Base-by-base conservation (phyloP, 169 alveolate genomes). In the Babesia bovis region DNA sequence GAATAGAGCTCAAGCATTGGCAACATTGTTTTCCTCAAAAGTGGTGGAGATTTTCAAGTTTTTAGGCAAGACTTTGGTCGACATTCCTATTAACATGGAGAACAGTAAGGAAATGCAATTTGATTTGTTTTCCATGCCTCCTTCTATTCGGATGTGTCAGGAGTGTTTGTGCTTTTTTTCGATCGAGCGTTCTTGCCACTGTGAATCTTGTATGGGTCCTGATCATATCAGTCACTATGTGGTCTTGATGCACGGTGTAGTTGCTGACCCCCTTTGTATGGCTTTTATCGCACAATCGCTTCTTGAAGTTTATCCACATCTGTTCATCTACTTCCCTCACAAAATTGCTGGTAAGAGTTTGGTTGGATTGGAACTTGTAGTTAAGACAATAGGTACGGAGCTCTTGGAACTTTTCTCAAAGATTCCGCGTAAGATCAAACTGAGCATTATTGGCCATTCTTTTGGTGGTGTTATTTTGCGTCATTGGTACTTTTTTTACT, bases 401-500 rank as follows among this genome's bases (percentile, higher is more conserved):
- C 45, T 88, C 44, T 55, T 38, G n/a, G 58, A 40, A 21, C 66
- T 88, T 42, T 88, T 88, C 68, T 38, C 53, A 42, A 75, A 70
- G 30, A 47, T 84, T 6, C 89, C 84, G 2, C 36, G 40, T 3
- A 0, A 40, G 19, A 71, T 88, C 58, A 81, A 82, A 36, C 58
- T 88, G 25, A 84, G 91, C 58, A 52, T 84, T 67, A 59, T 88
- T 26, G 93, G 93, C 25, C 93, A 88, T 42, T 88, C 93, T 21
- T 85, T 84, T 41, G 93, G 93, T 7, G 91, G 91, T 6, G 67
- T 88, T 40, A 66, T 88, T 23, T 53, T 84, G 65, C 41, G 87
- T 21, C 61, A 68, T 21, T 78, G 65, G 79, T 81, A 60, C 49
- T 61, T 78, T 72, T 77, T 45, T 57, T 83, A 51, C 36, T 47